A percentile compares a stretch with the other conserved stretches of the same genome.
Evolutionary conservation across 2,329 filamentous ascomycete genomes (phyloP).

Genomic region (Geoglossum cookeanum): DNA sequence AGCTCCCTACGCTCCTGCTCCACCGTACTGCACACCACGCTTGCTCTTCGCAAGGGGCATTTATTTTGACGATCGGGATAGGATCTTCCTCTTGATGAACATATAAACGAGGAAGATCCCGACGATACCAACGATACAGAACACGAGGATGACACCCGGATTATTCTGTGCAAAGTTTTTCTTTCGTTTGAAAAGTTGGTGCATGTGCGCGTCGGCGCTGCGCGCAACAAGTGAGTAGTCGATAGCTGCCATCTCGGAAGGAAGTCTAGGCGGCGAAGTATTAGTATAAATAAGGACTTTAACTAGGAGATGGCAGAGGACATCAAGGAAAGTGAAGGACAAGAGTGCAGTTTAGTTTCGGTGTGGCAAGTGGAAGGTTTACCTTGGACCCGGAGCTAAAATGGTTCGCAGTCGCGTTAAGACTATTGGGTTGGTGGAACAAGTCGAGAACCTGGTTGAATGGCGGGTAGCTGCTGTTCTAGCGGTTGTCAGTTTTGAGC

Average conservation of each 20-base stretch:
- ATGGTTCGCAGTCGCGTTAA: background rate
- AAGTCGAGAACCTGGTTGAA: background rate
- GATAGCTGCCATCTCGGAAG: background rate
- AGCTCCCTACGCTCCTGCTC: background rate
- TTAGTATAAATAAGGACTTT: background rate
- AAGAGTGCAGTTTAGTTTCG: too few species aligned
- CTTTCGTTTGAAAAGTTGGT: slow-evolving; percentile 30
- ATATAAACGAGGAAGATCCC: slow-evolving; percentile 29
- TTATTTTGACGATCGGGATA: slow-evolving; percentile 14
- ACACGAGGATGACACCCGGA: slow-evolving; percentile 42
- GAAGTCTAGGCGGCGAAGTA: background rate
- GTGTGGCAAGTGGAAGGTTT: too few species aligned
- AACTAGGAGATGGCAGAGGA: background rate
- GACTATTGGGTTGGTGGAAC: background rate
- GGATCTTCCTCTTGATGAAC: slow-evolving; percentile 28
- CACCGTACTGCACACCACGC: background rate
- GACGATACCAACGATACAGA: slow-evolving; percentile 40
- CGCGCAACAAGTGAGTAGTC: background rate
- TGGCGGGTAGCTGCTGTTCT: background rate
- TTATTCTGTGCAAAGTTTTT: slow-evolving; percentile 37
- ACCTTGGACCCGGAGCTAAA: background rate
- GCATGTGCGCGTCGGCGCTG: slow-evolving; percentile 10
- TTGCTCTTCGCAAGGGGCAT: background rate
- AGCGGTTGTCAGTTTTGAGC: background rate
- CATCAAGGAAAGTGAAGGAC: background rate